These are phyloP conservation scores for Phytophthora parvispora DNA, from an alignment of 352 stramenopile genomes.

Conservation along the genomic window DNA sequence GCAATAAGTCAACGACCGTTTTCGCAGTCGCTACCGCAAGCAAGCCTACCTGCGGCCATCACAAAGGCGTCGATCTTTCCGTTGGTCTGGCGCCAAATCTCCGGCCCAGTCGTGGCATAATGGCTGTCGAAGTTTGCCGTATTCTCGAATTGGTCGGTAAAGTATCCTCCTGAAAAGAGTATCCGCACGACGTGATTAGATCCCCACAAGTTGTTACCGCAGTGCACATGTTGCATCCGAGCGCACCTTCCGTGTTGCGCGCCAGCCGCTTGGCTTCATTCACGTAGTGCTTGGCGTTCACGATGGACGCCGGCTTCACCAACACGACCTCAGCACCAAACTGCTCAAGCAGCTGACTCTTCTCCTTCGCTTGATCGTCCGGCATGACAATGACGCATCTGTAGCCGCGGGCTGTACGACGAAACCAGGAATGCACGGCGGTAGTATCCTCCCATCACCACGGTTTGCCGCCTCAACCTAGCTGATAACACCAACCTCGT, in stretches of 20 bases:
- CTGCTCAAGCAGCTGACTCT: conserved; percentile 79
- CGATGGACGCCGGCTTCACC: conserved; percentile 95
- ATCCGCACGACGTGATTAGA: not conserved
- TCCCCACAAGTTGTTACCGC: not conserved
- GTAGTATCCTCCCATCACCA: conserved; percentile 15
- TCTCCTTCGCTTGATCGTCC: conserved; percentile 97
- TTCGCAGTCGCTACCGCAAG: not conserved
- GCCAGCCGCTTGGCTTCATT: conserved; percentile 95
- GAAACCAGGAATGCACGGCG: not conserved
- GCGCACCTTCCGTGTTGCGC: conserved; percentile 78
- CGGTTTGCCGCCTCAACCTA: conserved; percentile 4
- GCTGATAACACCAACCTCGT: conserved; percentile 49
- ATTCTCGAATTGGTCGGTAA: conserved; percentile 99
- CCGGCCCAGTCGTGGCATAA: conserved; percentile 95
- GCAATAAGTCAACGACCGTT: conserved; percentile 1
- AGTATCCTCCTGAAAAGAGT: conserved; percentile 85
- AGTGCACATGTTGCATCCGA: not conserved
- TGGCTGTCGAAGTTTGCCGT: conserved; percentile 96
- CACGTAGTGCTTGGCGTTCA: conserved; percentile 98
- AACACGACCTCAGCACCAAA: conserved; percentile 92
- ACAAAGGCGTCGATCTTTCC: conserved; percentile 97
- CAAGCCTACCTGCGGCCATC: conserved; percentile 94
- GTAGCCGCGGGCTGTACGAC: conserved; percentile 90
- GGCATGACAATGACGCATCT: conserved; percentile 98
- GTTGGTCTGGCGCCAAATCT: conserved; percentile 96